phyloP scores from a whole-genome alignment of 257 asterid species.

The Primulina tabacum region DNA sequence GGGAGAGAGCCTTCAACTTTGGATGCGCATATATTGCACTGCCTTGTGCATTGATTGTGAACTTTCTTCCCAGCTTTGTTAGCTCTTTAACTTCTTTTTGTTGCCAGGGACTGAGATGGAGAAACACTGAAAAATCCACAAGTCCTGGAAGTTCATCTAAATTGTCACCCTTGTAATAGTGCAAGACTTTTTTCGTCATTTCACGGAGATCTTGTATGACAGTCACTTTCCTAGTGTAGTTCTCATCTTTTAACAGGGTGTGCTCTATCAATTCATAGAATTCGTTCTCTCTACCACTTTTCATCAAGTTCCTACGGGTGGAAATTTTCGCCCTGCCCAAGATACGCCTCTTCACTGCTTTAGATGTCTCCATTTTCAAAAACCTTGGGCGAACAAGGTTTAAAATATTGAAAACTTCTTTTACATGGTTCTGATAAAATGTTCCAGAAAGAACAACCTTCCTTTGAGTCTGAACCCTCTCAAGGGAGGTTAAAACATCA shows the following conservation, averaged over 20 bases:
- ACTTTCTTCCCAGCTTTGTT: conserved; percentile 48
- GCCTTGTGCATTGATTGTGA: conserved; percentile 76
- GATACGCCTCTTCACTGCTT: conserved; percentile 69
- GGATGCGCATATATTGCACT: conserved; percentile 94
- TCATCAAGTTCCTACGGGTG: conserved; percentile 45
- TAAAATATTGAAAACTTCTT: conserved; percentile 84
- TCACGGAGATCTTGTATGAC: conserved; percentile 86
- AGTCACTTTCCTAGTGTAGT: conserved; percentile 60
- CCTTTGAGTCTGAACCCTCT: conserved; percentile 77
- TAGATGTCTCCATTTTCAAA: conserved; percentile 61
- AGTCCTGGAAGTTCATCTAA: conserved; percentile 96
- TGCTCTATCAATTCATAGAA: conserved; percentile 85
- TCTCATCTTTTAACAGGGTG: conserved; percentile 64
- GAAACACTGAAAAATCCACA: conserved; percentile 73
- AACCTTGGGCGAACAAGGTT: conserved; percentile 97
- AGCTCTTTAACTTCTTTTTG: conserved; percentile 51
- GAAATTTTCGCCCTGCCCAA: conserved; percentile 66
- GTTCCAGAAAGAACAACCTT: conserved; percentile 98
- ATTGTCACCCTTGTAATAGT: conserved; percentile 91
- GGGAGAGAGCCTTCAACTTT: conserved; percentile 56
- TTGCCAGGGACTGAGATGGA: conserved; percentile 61
- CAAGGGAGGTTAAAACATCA: conserved; percentile 81
- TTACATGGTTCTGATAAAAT: conserved; percentile 88
- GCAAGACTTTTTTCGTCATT: conserved; percentile 81
- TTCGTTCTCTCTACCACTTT: conserved; percentile 55